These are phyloP conservation scores for Paramecium tetraurelia DNA, from an alignment of 73 alveolate genomes.

Conservation along the genomic window DNA sequence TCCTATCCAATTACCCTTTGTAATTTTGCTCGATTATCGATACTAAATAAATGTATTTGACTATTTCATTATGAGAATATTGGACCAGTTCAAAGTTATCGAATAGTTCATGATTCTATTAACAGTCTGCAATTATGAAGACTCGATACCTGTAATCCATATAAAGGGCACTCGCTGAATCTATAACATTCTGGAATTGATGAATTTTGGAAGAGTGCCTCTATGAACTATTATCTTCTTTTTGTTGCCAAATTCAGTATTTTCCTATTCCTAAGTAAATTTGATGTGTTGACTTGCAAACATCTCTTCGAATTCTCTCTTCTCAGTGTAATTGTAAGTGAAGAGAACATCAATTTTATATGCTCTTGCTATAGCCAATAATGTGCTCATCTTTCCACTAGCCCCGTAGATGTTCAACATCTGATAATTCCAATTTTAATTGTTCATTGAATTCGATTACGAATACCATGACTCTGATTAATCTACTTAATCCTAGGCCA, in stretches of 20 bases:
- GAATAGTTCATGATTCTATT: not conserved
- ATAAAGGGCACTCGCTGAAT: not conserved
- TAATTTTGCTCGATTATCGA: not conserved
- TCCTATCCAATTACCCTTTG: not conserved
- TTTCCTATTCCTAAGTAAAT: not conserved
- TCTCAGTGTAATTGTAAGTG: not conserved
- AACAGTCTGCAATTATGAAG: not conserved
- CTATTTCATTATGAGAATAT: not conserved
- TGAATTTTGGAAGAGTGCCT: slow-evolving; percentile 3
- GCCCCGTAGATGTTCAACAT: not conserved
- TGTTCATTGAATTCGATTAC: not conserved
- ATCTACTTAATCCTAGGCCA: not conserved
- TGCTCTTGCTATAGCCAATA: not conserved
- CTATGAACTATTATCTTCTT: not conserved
- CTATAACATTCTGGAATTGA: not conserved
- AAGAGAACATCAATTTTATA: not conserved
- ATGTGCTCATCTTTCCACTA: not conserved
- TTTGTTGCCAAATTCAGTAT: not conserved
- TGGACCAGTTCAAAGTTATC: not conserved
- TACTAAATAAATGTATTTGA: not conserved
- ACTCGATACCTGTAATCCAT: slow-evolving; percentile 11
- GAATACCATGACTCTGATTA: not conserved
- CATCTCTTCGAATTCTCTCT: slow-evolving; percentile 16
- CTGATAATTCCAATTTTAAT: not conserved
- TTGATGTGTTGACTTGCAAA: not conserved